A percentile compares a stretch with the other conserved stretches of the same genome.
Conservation (phyloP, 495 filamentous ascomycete genomes). For the Aspergillus incahuasiensis region DNA sequence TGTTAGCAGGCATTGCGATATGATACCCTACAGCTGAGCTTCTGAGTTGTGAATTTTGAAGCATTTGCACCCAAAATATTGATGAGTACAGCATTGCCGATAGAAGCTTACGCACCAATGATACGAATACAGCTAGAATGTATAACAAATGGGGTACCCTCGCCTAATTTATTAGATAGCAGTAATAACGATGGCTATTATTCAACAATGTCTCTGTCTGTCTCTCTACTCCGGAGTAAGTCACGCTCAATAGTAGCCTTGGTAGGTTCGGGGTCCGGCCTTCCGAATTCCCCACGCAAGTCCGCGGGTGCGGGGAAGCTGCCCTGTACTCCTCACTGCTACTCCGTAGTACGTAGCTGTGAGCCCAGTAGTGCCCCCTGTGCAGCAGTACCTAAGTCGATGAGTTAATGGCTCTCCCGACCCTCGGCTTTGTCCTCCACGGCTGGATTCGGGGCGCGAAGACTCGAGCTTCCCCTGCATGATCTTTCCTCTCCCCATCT, state of each 20-base stretch:
- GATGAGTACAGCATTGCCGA: slow-evolving; percentile 13
- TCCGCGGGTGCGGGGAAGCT: slow-evolving; percentile 12
- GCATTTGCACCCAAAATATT: slow-evolving; percentile 24
- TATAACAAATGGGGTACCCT: neutral
- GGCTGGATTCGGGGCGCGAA: neutral
- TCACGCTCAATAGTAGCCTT: neutral
- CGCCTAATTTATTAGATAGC: neutral
- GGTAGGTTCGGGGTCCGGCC: neutral
- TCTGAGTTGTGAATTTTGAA: slow-evolving; percentile 28
- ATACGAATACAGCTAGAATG: slow-evolving; percentile 8
- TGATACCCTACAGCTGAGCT: slow-evolving; percentile 49
- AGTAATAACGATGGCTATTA: neutral
- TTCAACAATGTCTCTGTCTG: too few relatives aligned
- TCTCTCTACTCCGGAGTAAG: too few relatives aligned
- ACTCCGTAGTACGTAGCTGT: too few relatives aligned
- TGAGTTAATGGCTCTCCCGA: neutral
- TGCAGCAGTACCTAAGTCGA: neutral
- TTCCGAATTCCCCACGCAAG: neutral
- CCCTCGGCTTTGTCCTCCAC: slow-evolving; percentile 7
- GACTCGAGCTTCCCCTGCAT: neutral
- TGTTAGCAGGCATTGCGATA: slow-evolving; percentile 50
- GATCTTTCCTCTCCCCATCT: neutral
- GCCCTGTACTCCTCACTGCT: neutral
- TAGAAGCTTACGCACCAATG: slow-evolving; percentile 11
- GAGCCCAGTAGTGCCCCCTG: too few relatives aligned